Percentiles rank a stretch among this genome's conserved stretches.
Evolutionary conservation across 2,329 filamentous ascomycete species (phyloP).

Genomic region (Parafenestella ontariensis): DNA sequence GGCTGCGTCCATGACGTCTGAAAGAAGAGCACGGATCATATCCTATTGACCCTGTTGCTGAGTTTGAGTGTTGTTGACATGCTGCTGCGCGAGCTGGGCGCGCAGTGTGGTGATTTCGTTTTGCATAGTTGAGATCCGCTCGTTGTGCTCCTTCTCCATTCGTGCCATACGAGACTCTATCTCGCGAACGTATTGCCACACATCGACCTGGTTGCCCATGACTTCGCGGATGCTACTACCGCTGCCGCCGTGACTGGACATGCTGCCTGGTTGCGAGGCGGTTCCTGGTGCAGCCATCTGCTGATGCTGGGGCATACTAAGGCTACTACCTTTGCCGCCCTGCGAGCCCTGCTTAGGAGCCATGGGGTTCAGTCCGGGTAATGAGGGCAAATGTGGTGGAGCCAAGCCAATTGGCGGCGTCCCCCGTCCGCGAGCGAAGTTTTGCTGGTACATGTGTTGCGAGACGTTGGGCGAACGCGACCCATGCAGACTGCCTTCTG

Average conservation of each 20-base stretch:
- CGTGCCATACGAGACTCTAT: slow-evolving; percentile 64
- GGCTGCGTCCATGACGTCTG: neutral
- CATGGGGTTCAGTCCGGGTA: slow-evolving; percentile 52
- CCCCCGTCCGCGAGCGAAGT: slow-evolving; percentile 63
- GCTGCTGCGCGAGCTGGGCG: slow-evolving; percentile 47
- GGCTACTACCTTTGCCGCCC: slow-evolving; percentile 39
- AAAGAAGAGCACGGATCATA: neutral
- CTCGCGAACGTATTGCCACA: slow-evolving; percentile 76
- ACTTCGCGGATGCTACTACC: slow-evolving; percentile 71
- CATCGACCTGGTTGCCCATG: slow-evolving; percentile 63
- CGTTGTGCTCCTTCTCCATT: slow-evolving; percentile 57
- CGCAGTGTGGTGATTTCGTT: slow-evolving; percentile 53
- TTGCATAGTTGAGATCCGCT: slow-evolving; percentile 53
- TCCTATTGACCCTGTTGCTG: slow-evolving; percentile 22
- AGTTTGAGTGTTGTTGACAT: slow-evolving; percentile 34
- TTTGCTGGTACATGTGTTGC: slow-evolving; percentile 70
- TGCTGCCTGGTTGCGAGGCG: slow-evolving; percentile 58
- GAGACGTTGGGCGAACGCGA: slow-evolving; percentile 72
- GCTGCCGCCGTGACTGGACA: slow-evolving; percentile 64
- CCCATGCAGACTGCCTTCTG: slow-evolving; percentile 56
- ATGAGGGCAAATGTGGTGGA: slow-evolving; percentile 52
- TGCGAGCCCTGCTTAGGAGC: slow-evolving; percentile 41
- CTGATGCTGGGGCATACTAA: slow-evolving; percentile 53
- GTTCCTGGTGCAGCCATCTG: slow-evolving; percentile 45
- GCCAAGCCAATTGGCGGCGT: slow-evolving; percentile 58